Conservation (phyloP, 768 basidiomycete species). For the Nevesoporus exiguus region DNA sequence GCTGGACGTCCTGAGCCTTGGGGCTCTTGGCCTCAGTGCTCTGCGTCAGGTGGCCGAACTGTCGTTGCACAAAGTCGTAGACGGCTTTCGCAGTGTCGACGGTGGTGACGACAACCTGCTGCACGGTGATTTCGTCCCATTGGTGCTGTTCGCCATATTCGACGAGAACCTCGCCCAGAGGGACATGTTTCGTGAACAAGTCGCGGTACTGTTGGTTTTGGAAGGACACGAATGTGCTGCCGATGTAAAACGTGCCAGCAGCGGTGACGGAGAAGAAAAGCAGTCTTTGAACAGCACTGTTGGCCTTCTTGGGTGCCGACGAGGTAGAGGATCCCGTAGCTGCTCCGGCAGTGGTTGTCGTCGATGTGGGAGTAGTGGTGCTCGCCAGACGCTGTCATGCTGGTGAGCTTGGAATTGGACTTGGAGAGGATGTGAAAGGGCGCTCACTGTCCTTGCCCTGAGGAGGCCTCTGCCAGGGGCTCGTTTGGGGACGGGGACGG, state of each 20-base stretch:
- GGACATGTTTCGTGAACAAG: constrained; percentile 78
- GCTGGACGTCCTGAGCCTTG: constrained; percentile 25
- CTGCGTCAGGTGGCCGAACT: constrained; percentile 39
- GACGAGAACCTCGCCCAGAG: constrained; percentile 71
- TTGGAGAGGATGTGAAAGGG: neutral
- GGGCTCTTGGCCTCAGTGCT: constrained; percentile 25
- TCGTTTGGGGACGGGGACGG: constrained; percentile 53
- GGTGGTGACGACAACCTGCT: constrained; percentile 52
- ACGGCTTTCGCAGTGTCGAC: constrained; percentile 46
- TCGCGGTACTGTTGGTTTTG: constrained; percentile 79
- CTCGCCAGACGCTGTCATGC: constrained; percentile 50
- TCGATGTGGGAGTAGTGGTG: constrained; percentile 46
- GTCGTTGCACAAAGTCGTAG: constrained; percentile 51
- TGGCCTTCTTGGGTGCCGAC: constrained; percentile 48
- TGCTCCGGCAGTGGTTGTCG: constrained; percentile 3
- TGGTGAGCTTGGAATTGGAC: neutral
- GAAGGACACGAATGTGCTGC: constrained; percentile 76
- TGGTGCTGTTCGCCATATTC: constrained; percentile 76
- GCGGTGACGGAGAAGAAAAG: constrained; percentile 66
- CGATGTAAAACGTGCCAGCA: constrained; percentile 76
- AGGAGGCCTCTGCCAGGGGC: constrained; percentile 45
- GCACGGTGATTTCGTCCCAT: constrained; percentile 74
- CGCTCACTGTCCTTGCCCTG: constrained; percentile 55
- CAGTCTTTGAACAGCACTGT: constrained; percentile 51
- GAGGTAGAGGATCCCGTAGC: constrained; percentile 19